A percentile compares a stretch with the other conserved stretches of the same genome.
These are phyloP conservation scores for Euphorbia tirucalli DNA, from an alignment of 345 rosid species.

Conservation along the genomic window DNA sequence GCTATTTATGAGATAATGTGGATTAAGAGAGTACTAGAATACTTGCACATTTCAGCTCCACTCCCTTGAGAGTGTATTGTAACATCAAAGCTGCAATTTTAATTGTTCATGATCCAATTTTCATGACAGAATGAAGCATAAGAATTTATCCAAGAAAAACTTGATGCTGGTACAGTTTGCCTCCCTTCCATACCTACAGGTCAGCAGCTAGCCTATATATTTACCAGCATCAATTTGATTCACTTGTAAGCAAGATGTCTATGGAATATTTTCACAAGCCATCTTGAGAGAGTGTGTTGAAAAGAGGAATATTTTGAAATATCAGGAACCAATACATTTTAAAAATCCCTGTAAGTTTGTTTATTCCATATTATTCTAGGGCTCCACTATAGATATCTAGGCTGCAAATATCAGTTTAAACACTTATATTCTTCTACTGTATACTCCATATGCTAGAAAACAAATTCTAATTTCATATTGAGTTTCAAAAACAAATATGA, in stretches of 20 bases:
- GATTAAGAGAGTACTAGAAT: not conserved
- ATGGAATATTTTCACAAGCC: not conserved
- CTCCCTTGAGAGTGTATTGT: not conserved
- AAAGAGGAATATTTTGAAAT: not conserved
- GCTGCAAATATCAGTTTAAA: not conserved
- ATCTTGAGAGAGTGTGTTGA: not conserved
- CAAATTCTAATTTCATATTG: too few species aligned
- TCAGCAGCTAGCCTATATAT: not conserved
- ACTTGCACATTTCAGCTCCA: too few species aligned
- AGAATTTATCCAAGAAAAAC: not conserved
- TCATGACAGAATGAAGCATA: not conserved
- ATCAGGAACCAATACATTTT: not conserved
- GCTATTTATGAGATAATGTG: not conserved
- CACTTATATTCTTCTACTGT: not conserved
- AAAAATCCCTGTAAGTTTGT: not conserved
- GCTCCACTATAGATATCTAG: not conserved
- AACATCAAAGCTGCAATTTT: not conserved
- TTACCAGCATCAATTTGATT: not conserved
- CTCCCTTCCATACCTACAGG: not conserved
- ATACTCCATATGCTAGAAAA: not conserved
- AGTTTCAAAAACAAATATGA: not conserved
- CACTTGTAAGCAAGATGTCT: not conserved
- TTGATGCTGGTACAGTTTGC: not conserved
- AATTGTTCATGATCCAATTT: not conserved
- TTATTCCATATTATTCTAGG: not conserved